Conservation (phyloP, 2,329 filamentous ascomycete genomes). For the Epichloe sylvatica region DNA sequence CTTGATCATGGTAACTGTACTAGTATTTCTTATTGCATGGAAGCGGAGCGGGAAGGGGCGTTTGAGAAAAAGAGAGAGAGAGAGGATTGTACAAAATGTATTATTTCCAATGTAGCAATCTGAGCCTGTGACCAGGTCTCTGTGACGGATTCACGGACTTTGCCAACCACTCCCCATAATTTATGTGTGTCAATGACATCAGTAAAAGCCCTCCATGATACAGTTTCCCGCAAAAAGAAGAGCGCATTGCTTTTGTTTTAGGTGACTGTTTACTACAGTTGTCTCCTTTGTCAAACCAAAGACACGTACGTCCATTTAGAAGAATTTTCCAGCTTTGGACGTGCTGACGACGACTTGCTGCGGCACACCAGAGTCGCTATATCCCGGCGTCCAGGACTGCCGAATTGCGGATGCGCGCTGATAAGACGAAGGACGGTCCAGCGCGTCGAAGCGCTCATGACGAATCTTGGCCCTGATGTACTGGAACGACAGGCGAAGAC, state of each 20-base stretch:
- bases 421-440: conserved; percentile 33
- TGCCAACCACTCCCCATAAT: no score
- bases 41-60: neutral
- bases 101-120: neutral
- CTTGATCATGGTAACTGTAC: neutral
- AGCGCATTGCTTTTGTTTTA: no score
- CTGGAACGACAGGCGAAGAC: conserved; percentile 43
- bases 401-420: no score
- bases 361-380: conserved; percentile 7
- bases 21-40: neutral
- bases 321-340: conserved; percentile 39
- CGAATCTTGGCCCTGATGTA: conserved; percentile 41
- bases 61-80: neutral
- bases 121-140: neutral
- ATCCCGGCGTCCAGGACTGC: neutral
- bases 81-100: neutral
- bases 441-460: conserved; percentile 51
- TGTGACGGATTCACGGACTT: neutral
- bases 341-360: conserved; percentile 17
- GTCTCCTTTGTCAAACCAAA: no score
- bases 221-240: no score
- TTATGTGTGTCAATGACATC: no score
- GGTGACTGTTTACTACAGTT: no score
- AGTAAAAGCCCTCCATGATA: no score
- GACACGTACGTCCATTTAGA: conserved; percentile 20